These are phyloP conservation scores for Mycena citricolor DNA, from an alignment of 1,284 basidiomycete genomes.

Conservation along the genomic window DNA sequence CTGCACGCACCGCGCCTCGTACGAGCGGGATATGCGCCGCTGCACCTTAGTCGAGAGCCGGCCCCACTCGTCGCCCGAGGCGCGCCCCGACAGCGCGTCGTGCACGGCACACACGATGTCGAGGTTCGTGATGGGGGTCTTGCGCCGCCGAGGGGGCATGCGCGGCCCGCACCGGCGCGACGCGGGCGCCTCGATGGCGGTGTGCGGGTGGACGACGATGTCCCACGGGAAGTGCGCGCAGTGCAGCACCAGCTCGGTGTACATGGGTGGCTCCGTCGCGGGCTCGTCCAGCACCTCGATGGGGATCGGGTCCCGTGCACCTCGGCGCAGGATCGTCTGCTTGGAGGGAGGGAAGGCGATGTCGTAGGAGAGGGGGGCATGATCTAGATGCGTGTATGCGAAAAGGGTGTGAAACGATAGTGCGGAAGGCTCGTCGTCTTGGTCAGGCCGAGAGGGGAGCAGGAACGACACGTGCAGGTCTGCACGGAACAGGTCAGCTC, in stretches of 20 bases:
- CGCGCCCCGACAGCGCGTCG: slow-evolving; percentile 51
- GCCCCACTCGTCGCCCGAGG: slow-evolving; percentile 66
- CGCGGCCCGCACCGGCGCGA: too few species aligned
- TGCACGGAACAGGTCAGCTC: slow-evolving; percentile 18
- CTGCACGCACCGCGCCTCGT: slow-evolving; percentile 58
- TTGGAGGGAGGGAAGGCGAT: slow-evolving; percentile 56
- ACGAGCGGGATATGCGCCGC: slow-evolving; percentile 56
- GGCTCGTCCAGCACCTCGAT: slow-evolving; percentile 58
- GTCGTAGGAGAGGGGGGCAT: slow-evolving; percentile 62
- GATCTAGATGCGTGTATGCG: slow-evolving; percentile 51
- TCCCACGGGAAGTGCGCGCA: slow-evolving; percentile 64
- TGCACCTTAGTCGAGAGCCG: slow-evolving; percentile 54
- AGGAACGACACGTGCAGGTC: slow-evolving; percentile 41
- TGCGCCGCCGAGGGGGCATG: slow-evolving; percentile 14
- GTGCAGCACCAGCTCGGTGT: slow-evolving; percentile 51
- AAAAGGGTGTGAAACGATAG: slow-evolving; percentile 55
- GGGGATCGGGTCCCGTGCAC: slow-evolving; percentile 54
- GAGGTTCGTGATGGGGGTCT: slow-evolving; percentile 52
- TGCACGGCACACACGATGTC: slow-evolving; percentile 65
- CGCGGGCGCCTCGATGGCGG: slow-evolving; percentile 23
- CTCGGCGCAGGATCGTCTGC: slow-evolving; percentile 55
- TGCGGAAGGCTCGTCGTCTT: slow-evolving; percentile 8
- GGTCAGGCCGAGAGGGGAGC: slow-evolving; percentile 34
- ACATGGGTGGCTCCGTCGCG: slow-evolving; percentile 59
- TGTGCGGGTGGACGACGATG: slow-evolving; percentile 43